These are phyloP conservation scores for Apophysomyces elegans DNA, from an alignment of 371 early-diverging fungal species.

Conservation along the genomic window DNA sequence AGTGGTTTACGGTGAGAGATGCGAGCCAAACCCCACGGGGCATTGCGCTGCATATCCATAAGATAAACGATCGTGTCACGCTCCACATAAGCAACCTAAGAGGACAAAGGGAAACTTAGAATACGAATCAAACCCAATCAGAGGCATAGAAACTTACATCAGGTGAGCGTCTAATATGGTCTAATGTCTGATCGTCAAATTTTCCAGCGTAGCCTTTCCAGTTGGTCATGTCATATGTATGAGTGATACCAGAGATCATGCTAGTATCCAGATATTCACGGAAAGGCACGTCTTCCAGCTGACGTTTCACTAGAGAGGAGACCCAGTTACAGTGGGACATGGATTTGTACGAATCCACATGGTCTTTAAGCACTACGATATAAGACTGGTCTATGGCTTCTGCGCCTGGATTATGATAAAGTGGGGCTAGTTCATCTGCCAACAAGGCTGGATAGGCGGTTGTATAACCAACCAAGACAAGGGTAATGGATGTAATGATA, in stretches of 20 bases:
- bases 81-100: slow-evolving; percentile 86
- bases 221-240: slow-evolving; percentile 72
- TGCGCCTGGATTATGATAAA: slow-evolving; percentile 65
- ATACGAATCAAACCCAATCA: neutral
- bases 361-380: slow-evolving; percentile 83
- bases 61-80: slow-evolving; percentile 83
- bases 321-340: slow-evolving; percentile 43
- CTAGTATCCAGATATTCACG: slow-evolving; percentile 32
- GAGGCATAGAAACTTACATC: slow-evolving; percentile 34
- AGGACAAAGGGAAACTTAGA: neutral
- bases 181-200: slow-evolving; percentile 68
- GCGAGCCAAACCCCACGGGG: slow-evolving; percentile 93
- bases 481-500: slow-evolving; percentile 21
- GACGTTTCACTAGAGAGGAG: slow-evolving; percentile 19
- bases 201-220: slow-evolving; percentile 85
- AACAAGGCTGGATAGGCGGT: slow-evolving; percentile 16
- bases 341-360: slow-evolving; percentile 36
- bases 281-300: neutral
- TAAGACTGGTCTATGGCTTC: slow-evolving; percentile 78
- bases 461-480: slow-evolving; percentile 20
- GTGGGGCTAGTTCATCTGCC: slow-evolving; percentile 56
- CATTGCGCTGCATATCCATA: slow-evolving; percentile 69
- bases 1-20: slow-evolving; percentile 78
- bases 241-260: slow-evolving; percentile 60
- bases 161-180: slow-evolving; percentile 67